Conservation (phyloP, 2,329 filamentous ascomycete species). For the Hypocreales sp. region DNA sequence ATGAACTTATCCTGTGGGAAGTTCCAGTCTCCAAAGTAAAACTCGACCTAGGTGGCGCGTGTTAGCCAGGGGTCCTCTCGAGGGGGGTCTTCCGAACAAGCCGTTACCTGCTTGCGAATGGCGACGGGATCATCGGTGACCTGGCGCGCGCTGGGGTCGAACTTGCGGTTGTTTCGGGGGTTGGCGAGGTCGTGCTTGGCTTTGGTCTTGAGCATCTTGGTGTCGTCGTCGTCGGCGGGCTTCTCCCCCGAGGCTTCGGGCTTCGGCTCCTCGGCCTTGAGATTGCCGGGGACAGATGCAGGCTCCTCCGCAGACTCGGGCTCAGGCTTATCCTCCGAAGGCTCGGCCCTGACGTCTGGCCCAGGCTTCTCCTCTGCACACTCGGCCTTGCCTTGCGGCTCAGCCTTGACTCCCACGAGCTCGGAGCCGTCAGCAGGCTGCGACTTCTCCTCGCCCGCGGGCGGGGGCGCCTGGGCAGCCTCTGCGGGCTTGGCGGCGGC, state of each 20-base stretch:
- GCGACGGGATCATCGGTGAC: slow-evolving; percentile 63
- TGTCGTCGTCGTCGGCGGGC: slow-evolving; percentile 4
- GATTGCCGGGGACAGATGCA: too few relatives aligned
- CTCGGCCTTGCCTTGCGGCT: too few relatives aligned
- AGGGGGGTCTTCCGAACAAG: too few relatives aligned
- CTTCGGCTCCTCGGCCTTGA: slow-evolving; percentile 3
- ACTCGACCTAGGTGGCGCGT: slow-evolving; percentile 92
- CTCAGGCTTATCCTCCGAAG: slow-evolving; percentile 1
- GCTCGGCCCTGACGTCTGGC: background rate
- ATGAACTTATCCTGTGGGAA: slow-evolving; percentile 80
- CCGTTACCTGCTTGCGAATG: slow-evolving; percentile 66
- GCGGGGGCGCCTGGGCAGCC: slow-evolving; percentile 12
- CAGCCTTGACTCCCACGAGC: too few relatives aligned
- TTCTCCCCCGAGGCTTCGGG: slow-evolving; percentile 1
- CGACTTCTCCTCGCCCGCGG: background rate
- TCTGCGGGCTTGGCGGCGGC: slow-evolving; percentile 23
- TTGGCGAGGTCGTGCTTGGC: slow-evolving; percentile 22
- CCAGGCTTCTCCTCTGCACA: slow-evolving; percentile 9
- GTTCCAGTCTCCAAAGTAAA: slow-evolving; percentile 91
- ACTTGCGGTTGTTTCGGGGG: slow-evolving; percentile 47
- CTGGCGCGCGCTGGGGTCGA: slow-evolving; percentile 49
- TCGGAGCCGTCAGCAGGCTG: background rate
- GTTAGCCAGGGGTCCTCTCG: too few relatives aligned
- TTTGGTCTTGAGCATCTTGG: slow-evolving; percentile 28
- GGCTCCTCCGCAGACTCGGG: slow-evolving; percentile 1